Base-by-base conservation (phyloP, 495 filamentous ascomycete species). In the Echria macrotheca region DNA sequence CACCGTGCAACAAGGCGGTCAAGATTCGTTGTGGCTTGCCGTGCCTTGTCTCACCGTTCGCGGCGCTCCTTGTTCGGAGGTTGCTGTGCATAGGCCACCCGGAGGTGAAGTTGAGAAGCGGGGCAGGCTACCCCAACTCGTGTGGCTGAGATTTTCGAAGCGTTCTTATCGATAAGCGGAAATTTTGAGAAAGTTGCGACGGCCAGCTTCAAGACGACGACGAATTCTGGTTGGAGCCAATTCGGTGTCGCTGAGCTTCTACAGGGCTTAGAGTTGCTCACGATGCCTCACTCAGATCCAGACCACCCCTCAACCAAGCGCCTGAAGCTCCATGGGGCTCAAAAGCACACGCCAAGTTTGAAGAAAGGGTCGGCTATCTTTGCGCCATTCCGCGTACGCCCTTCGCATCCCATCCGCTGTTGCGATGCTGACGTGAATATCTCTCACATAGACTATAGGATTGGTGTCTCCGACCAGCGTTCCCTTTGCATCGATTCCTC, bases 381-480 rank as follows among this genome's bases (percentile, higher is more conserved):
- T 69, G 85, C 90, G 35, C 93, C 93, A 5, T 96, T 89, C 65
- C 72, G 91, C 60, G 90, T 94, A 82, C 56, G 84, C 73, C n/a
- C 9, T 43, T 14, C 19, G 17, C 7, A 15, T 6, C 18, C 44
- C 36, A 55, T 46, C 44, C 7, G 11, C 18, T 8, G 4, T 17
- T 9, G 18, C 17, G 4, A 14, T 7, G 32, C 29, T 47, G 11
- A 47, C 26, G 8, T 39, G 17, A 19, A 10, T 26, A 19, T 14
- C 14, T 3, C 3, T 0, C 17, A 21, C 18, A 10, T 25, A 96
- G 88, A 95, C 94, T 26, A 70, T 99, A 56, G 93, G 93, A 36
- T 75, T 97, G 7, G 88, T 97, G 11, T 96, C 94, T 11, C 87
- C 93, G 2, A 96, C 91, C 10, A 54, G 76, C 26, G 87, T 95